These are phyloP conservation scores for Zea luxurians DNA, from an alignment of 176 grass and related monocot species.

Conservation along the genomic window DNA sequence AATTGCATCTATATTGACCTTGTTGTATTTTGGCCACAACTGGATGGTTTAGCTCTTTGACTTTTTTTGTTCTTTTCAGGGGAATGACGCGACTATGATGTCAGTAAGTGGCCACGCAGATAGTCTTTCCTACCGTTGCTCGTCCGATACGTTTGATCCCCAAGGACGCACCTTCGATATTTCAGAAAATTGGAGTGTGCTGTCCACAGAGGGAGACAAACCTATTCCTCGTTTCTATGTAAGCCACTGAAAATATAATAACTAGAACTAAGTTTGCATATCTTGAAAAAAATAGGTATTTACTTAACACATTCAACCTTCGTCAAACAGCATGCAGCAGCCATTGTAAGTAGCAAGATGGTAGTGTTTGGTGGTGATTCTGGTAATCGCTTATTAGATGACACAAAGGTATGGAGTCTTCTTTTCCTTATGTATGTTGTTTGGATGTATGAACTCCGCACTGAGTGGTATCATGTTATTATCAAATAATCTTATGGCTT, in stretches of 20 bases:
- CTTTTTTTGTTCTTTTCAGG: conserved; percentile 55
- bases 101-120: conserved; percentile 69
- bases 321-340: conserved; percentile 75
- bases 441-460: not conserved
- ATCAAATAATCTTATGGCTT: conserved; percentile 6
- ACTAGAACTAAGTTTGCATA: not conserved
- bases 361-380: conserved; percentile 90
- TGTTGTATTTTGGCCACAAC: conserved; percentile 6
- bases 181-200: conserved; percentile 68
- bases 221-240: conserved; percentile 85
- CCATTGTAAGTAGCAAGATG: conserved; percentile 89
- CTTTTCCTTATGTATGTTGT: not conserved
- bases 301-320: conserved; percentile 5
- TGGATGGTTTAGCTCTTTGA: conserved; percentile 12
- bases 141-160: conserved; percentile 56
- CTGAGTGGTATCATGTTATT: conserved; percentile 23
- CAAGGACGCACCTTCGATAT: conserved; percentile 47
- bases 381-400: conserved; percentile 67
- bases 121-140: conserved; percentile 50
- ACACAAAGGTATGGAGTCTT: conserved; percentile 66
- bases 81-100: conserved; percentile 40
- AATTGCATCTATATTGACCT: conserved; percentile 14
- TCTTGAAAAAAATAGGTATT: not conserved
- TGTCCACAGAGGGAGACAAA: conserved; percentile 72
- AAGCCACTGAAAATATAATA: conserved; percentile 38